Conservation (phyloP, 2,329 filamentous ascomycete species). For the Claviceps lovelessii region DNA sequence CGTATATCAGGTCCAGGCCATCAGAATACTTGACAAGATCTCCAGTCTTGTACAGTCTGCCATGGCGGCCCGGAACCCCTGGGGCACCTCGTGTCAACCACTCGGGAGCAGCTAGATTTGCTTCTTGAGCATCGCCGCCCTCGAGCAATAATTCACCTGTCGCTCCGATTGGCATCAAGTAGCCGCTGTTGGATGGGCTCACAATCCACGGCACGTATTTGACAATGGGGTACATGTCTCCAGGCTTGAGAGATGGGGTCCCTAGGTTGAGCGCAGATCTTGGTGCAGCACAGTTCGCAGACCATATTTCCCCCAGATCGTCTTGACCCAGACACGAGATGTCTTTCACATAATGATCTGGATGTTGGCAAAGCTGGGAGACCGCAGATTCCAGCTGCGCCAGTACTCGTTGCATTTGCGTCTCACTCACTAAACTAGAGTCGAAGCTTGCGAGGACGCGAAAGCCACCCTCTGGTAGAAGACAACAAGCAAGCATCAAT, state of each 20-base stretch:
- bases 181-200: conserved; percentile 11
- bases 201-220: conserved; percentile 16
- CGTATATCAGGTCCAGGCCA: conserved; percentile 11
- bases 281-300: conserved; percentile 13
- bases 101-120: conserved; percentile 8
- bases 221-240: conserved; percentile 11
- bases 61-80: conserved; percentile 9
- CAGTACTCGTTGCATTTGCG: background rate
- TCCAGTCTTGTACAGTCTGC: conserved; percentile 12
- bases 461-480: background rate
- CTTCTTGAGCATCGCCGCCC: conserved; percentile 13
- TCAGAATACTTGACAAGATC: conserved; percentile 14
- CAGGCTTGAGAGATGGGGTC: conserved; percentile 7
- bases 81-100: conserved; percentile 11
- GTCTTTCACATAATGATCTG: conserved; percentile 19
- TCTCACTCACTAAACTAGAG: background rate
- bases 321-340: conserved; percentile 21
- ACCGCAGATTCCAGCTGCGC: conserved; percentile 34
- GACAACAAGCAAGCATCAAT: background rate
- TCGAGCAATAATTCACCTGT: conserved; percentile 25
- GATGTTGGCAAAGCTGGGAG: conserved; percentile 28
- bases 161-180: conserved; percentile 17
- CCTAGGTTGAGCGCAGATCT: conserved; percentile 8
- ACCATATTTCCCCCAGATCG: conserved; percentile 23
- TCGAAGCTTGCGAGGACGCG: background rate